These are phyloP conservation scores for Beauveria sp. DNA, from an alignment of 2,329 filamentous ascomycete species.

Conservation along the genomic window DNA sequence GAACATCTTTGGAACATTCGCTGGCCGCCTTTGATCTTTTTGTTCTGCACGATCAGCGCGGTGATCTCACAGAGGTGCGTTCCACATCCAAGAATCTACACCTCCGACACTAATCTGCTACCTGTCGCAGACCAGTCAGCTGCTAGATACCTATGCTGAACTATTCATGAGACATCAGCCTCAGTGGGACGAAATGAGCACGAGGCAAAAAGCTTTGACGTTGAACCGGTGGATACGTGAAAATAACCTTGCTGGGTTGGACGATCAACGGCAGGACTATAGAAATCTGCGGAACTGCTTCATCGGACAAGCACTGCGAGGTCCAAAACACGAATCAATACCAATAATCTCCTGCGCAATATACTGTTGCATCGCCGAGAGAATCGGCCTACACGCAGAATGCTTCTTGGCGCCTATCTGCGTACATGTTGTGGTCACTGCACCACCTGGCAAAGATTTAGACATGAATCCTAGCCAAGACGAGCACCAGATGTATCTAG, in stretches of 20 bases:
- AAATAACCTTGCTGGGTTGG: conserved; percentile 63
- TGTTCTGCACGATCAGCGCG: conserved; percentile 61
- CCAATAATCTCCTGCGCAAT: conserved; percentile 83
- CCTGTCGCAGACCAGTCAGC: conserved; percentile 43
- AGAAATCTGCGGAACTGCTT: conserved; percentile 80
- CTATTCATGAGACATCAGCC: conserved; percentile 47
- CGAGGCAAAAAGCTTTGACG: conserved; percentile 58
- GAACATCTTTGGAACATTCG: conserved; percentile 55
- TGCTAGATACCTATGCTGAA: conserved; percentile 56
- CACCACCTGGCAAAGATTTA: conserved; percentile 51
- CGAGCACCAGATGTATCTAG: conserved; percentile 61
- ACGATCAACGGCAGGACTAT: conserved; percentile 59
- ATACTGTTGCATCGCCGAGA: conserved; percentile 70
- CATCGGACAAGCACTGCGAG: conserved; percentile 71
- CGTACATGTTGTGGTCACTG: conserved; percentile 70
- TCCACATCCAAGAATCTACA: conserved; percentile 12
- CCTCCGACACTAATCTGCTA: neutral
- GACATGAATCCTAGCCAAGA: conserved; percentile 42
- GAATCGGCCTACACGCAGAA: conserved; percentile 66
- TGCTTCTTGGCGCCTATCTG: conserved; percentile 80
- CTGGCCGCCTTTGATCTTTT: conserved; percentile 87
- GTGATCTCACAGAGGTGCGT: conserved; percentile 66
- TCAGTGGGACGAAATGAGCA: conserved; percentile 47
- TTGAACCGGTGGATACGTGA: conserved; percentile 63
- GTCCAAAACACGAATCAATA: conserved; percentile 67